A percentile compares a stretch with the other conserved stretches of the same genome.
Evolutionary conservation across 2,329 filamentous ascomycete species (phyloP).

Genomic region (Zelopaecilomyces penicillatus): DNA sequence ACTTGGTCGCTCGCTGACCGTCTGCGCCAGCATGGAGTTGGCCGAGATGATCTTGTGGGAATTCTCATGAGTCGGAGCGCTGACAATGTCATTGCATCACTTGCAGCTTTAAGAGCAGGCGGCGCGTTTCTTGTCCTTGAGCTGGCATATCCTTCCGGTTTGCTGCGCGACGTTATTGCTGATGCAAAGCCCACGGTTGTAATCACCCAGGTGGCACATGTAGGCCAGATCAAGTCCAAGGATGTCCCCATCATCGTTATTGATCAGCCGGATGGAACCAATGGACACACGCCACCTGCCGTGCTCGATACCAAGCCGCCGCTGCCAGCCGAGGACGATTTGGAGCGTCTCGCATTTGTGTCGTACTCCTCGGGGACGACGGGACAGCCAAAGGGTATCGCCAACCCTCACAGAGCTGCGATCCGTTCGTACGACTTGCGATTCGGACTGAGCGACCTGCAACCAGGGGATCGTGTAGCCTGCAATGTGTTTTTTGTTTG

Average conservation of each 20-base stretch:
- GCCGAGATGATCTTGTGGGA: slow-evolving; percentile 65
- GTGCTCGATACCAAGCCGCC: slow-evolving; percentile 36
- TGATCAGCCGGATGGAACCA: slow-evolving; percentile 36
- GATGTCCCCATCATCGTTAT: slow-evolving; percentile 56
- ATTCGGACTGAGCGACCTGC: slow-evolving; percentile 60
- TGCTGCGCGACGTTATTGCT: slow-evolving; percentile 68
- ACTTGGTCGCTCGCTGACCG: slow-evolving; percentile 56
- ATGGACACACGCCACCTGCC: slow-evolving; percentile 17
- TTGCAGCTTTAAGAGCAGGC: slow-evolving; percentile 69
- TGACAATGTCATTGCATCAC: slow-evolving; percentile 69
- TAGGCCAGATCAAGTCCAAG: slow-evolving; percentile 51
- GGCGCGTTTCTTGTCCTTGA: slow-evolving; percentile 76
- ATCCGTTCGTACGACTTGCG: slow-evolving; percentile 67
- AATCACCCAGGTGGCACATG: slow-evolving; percentile 58
- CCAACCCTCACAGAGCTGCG: slow-evolving; percentile 66
- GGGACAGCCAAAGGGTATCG: slow-evolving; percentile 73
- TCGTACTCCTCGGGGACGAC: slow-evolving; percentile 74
- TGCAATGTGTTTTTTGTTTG: slow-evolving; percentile 85
- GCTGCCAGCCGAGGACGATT: slow-evolving; percentile 54
- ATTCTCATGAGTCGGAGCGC: slow-evolving; percentile 68
- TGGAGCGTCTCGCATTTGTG: slow-evolving; percentile 71
- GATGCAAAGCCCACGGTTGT: slow-evolving; percentile 66
- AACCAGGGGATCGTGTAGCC: slow-evolving; percentile 68
- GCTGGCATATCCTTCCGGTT: slow-evolving; percentile 65
- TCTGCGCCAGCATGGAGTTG: slow-evolving; percentile 59